Evolutionary conservation across 768 basidiomycete genomes (phyloP).

Genomic region (Agrocybe praecox): DNA sequence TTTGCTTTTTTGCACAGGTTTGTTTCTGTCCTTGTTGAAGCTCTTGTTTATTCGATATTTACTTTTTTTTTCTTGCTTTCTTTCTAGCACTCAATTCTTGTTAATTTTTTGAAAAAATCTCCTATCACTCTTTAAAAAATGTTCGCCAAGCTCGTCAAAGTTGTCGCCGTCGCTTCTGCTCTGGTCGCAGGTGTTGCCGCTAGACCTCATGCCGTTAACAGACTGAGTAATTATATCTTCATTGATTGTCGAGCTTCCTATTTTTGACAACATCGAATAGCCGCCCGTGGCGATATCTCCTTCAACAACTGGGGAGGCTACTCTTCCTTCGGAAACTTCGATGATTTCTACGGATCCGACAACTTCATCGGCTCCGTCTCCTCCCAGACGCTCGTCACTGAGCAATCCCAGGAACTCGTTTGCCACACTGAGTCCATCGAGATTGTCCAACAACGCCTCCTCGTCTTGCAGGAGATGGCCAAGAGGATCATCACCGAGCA

Average conservation of each 20-base stretch:
- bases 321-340: conserved; percentile 16
- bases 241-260: not conserved
- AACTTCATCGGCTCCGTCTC: conserved; percentile 18
- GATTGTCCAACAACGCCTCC: conserved; percentile 48
- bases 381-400: conserved; percentile 26
- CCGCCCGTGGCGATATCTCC: conserved; percentile 15
- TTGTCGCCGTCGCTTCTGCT: conserved; percentile 18
- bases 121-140: conserved; percentile 11
- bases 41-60: not conserved
- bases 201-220: conserved; percentile 10
- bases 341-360: conserved; percentile 18
- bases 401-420: conserved; percentile 34
- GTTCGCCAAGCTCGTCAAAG: conserved; percentile 21
- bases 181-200: conserved; percentile 16
- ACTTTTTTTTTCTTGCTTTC: not conserved
- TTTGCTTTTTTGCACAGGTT: conserved; percentile 15
- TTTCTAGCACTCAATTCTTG: not conserved
- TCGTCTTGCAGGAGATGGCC: conserved; percentile 47
- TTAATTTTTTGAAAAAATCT: conserved; percentile 4
- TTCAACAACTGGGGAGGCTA: conserved; percentile 17
- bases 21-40: not conserved
- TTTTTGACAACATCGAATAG: not conserved
- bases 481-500: conserved; percentile 47
- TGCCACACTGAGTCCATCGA: conserved; percentile 38
- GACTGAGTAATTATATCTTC: conserved; percentile 8